These are phyloP conservation scores for Aegilops sharonensis DNA, from an alignment of 176 grass and related monocot genomes.

Conservation along the genomic window DNA sequence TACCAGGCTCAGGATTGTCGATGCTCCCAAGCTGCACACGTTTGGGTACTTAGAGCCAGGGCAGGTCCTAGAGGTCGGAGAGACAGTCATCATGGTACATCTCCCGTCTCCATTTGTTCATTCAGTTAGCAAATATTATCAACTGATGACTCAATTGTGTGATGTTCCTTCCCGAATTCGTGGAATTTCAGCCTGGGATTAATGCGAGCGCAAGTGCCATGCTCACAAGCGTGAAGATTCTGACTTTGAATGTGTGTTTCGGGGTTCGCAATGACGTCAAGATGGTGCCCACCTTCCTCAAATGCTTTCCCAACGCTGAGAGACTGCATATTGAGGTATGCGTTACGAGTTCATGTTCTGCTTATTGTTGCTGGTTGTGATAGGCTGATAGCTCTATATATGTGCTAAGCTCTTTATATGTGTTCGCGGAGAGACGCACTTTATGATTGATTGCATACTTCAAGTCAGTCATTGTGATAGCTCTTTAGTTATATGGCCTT, in stretches of 20 bases:
- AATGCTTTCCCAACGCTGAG: conserved; percentile 20
- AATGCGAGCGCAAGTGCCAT: no score
- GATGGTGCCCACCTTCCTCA: conserved; percentile 19
- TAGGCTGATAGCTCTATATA: background rate
- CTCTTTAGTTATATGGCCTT: background rate
- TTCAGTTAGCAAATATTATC: no score
- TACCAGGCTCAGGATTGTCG: no score
- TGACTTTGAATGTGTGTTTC: conserved; percentile 8
- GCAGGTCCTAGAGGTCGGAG: no score
- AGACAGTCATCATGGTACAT: no score
- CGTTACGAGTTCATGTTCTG: background rate
- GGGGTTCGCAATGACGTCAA: background rate
- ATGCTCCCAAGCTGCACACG: no score
- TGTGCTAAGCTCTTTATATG: background rate
- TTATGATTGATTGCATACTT: background rate
- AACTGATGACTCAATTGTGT: no score
- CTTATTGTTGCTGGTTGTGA: background rate
- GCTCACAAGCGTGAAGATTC: background rate
- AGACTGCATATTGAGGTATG: conserved; percentile 9
- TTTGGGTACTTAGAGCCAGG: no score
- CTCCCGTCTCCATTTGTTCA: no score
- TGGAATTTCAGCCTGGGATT: no score
- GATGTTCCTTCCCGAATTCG: no score
- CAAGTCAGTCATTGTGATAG: background rate
- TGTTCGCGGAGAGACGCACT: background rate